Base-by-base conservation (phyloP, 345 rosid species). In the Gossypium ekmanianum region DNA sequence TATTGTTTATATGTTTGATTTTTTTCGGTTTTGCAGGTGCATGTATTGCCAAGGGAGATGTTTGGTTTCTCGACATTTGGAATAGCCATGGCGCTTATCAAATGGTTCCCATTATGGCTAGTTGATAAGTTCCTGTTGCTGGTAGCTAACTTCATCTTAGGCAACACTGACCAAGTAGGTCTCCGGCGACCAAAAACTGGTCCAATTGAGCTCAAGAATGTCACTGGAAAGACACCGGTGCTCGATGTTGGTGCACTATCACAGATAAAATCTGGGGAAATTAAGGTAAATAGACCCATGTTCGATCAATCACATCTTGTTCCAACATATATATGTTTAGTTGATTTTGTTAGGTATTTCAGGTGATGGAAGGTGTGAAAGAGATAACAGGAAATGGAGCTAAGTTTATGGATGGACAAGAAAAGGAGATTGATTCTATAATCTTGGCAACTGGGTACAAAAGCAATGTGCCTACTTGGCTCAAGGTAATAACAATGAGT, bases 401-500 rank as follows among this genome's bases (percentile, higher is more conserved):
- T 12, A 93, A 83, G 81, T 94, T 94, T 73, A n/a, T 82, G 77
- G 89, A 94, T 81, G 97, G 96, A 59, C 87, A 88, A 85, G 97
- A 92, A 55, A 81, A 77, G 79, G 86, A 81, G 64, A 85, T 94
- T 72, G 97, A 91, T 83, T 79, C 98, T 17, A 84, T 94, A 74
- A 87, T 94, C 43, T 78, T 94, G 45, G 98, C 98, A 55, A 94
- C 98, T 39, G 98, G 98, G 18, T 94, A 91, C 81, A 89, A 83
- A 80, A 94, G 98, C 85, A 94, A 85, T 12, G 98, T 94, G 44
- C 93, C 97, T 71, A 75, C 81, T 84, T 94, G 98, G 98, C 94
- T 94, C 77, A 84, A 86, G 96, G 98, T 94, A 81, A 77, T 14
- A 17, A 22, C 29, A 56, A 76, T 59, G 50, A 69, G 44, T 13